Conservation (phyloP, 2,329 filamentous ascomycete genomes). For the Venturia nashicola region DNA sequence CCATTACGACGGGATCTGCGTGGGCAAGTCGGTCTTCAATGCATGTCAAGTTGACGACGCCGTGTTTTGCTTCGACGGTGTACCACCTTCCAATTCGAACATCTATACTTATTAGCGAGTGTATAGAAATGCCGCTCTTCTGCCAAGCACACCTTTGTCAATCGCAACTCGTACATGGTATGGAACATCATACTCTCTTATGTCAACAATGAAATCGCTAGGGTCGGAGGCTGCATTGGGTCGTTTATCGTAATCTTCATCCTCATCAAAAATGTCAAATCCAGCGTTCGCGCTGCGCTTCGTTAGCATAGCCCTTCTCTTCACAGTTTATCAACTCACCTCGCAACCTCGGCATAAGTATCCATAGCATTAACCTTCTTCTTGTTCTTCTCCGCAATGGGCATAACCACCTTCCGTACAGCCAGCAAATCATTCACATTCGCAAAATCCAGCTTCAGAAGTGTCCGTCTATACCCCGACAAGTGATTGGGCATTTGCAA, state of each 20-base stretch:
- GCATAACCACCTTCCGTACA: conserved; percentile 74
- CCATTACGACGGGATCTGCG: conserved; percentile 94
- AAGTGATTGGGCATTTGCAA: conserved; percentile 91
- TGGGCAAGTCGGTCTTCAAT: conserved; percentile 80
- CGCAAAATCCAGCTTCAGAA: conserved; percentile 73
- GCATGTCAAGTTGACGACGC: conserved; percentile 67
- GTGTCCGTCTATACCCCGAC: conserved; percentile 77
- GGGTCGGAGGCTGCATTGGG: conserved; percentile 71
- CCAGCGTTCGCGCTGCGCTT: conserved; percentile 55
- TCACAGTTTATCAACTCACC: conserved; percentile 43
- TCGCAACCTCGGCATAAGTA: conserved; percentile 91
- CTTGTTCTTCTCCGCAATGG: conserved; percentile 91
- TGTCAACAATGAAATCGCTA: conserved; percentile 96
- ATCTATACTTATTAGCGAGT: conserved; percentile 39
- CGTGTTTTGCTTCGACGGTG: conserved; percentile 86
- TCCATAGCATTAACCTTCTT: conserved; percentile 96
- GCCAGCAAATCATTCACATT: conserved; percentile 79
- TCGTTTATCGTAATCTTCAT: conserved; percentile 72
- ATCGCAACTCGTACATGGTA: conserved; percentile 99
- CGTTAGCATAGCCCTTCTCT: conserved; percentile 7
- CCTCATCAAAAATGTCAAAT: conserved; percentile 91
- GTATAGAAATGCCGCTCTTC: background rate
- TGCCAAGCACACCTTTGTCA: conserved; percentile 54
- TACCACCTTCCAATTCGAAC: conserved; percentile 98
- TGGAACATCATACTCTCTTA: conserved; percentile 97